Conservation (phyloP, 805 yeast genomes). For the Myxozyma monticola region DNA sequence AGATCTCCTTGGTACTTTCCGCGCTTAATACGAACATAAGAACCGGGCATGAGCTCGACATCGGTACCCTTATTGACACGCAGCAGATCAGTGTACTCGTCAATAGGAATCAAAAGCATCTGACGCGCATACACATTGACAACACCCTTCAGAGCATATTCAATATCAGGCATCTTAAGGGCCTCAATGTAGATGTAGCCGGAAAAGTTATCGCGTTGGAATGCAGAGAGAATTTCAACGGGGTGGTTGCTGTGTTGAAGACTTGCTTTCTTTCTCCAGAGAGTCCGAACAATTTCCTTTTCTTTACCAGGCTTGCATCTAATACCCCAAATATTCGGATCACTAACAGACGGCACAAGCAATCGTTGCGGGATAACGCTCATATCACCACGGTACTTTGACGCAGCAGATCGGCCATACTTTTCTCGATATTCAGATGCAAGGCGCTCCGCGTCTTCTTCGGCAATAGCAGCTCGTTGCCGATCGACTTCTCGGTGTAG, state of each 20-base stretch:
- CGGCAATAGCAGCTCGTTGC: conserved; percentile 79
- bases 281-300: conserved; percentile 81
- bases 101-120: conserved; percentile 87
- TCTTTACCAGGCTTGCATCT: conserved; percentile 92
- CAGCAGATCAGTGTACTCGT: conserved; percentile 89
- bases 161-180: conserved; percentile 86
- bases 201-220: conserved; percentile 88
- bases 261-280: conserved; percentile 80
- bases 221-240: conserved; percentile 82
- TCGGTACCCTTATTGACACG: conserved; percentile 88
- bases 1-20: conserved; percentile 92
- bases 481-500: conserved; percentile 89
- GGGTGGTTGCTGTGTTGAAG: conserved; percentile 72
- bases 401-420: conserved; percentile 81
- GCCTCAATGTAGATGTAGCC: conserved; percentile 96
- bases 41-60: conserved; percentile 84
- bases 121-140: conserved; percentile 76
- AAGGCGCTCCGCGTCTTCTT: conserved; percentile 90
- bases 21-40: conserved; percentile 84
- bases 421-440: conserved; percentile 91
- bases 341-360: conserved; percentile 91
- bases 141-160: conserved; percentile 82
- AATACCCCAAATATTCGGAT: conserved; percentile 94
- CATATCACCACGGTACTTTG: conserved; percentile 80
- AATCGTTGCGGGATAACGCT: conserved; percentile 90